phyloP scores from a whole-genome alignment of 352 stramenopile genomes.

The Hyaloperonospora arabidopsidis region DNA sequence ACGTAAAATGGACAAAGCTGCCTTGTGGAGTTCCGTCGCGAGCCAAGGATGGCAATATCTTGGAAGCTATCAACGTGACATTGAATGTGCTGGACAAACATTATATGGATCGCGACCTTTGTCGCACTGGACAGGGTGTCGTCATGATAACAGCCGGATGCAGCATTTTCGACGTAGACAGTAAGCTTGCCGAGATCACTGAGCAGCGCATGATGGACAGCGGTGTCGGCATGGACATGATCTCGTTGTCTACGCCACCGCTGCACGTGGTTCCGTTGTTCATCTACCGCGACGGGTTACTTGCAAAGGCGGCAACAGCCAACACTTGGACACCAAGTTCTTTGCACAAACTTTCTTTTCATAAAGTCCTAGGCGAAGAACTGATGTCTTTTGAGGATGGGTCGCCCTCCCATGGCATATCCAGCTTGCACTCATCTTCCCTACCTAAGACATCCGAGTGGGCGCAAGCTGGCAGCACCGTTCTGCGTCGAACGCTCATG shows the following conservation, averaged over 20 bases:
- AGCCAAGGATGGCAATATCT: constrained; percentile 92
- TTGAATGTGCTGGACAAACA: constrained; percentile 98
- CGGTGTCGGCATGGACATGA: constrained; percentile 98
- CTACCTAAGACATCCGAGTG: constrained; percentile 22
- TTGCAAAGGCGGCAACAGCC: not conserved
- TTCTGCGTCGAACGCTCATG: constrained; percentile 9
- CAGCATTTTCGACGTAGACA: constrained; percentile 94
- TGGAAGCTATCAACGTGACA: constrained; percentile 98
- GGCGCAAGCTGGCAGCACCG: constrained; percentile 13
- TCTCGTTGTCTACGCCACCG: constrained; percentile 90
- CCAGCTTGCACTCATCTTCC: constrained; percentile 13
- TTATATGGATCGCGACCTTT: constrained; percentile 96
- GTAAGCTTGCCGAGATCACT: constrained; percentile 90
- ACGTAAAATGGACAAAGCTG: constrained; percentile 53
- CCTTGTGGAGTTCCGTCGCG: constrained; percentile 81
- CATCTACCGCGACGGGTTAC: constrained; percentile 57
- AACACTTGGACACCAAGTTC: constrained; percentile 10
- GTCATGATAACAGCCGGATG: constrained; percentile 93
- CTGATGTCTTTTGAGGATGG: constrained; percentile 16
- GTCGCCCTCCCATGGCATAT: constrained; percentile 13
- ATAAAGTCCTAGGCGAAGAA: constrained; percentile 11
- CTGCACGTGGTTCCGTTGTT: constrained; percentile 97
- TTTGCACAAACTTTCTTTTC: constrained; percentile 17
- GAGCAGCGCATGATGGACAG: constrained; percentile 99
- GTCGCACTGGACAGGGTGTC: constrained; percentile 92